Evolutionary conservation across 2,329 filamentous ascomycete genomes (phyloP), one percentile per base, ranked within the genome.

Genomic region (Bimuria novae-zelandiae): DNA sequence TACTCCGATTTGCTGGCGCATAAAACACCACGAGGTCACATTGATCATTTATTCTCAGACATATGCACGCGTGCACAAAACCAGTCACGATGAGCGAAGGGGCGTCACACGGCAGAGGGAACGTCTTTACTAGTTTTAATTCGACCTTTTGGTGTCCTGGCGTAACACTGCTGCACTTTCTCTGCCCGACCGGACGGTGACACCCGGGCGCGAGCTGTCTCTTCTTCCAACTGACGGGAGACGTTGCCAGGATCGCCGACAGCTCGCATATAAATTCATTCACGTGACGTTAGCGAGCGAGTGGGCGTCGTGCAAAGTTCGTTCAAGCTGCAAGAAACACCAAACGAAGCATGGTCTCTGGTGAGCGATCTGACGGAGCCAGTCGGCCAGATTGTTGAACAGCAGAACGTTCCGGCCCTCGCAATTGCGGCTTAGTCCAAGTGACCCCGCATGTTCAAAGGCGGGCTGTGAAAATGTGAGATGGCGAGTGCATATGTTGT

Each of bases 211-310:
- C 62, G 58, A 60, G 52, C 57, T 60, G 54, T 51, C 56, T 41
- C 39, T 46, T 51, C 58, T 60, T 67, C 68, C 65, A 67, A 70
- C 64, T 69, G 69, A 67, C 61, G 57, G 62, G 56, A 55, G 36
- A 54, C 52, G 49, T 58, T 54, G 48, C 58, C 59, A 52, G 59
- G 56, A 60, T 59, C 51, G 51, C 61, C 41, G 45, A 33, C 55
- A 61, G 54, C 64, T 49, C 61, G 69, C 69, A 71, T 68, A 55
- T 56, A 62, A 49, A 44, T 36, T 46, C 52, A 51, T 51, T 72
- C 69, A 70, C 64, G 65, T 71, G 64, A 65, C 56, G 48, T 46
- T 56, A 45, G 43, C 52, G 25, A 43, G 27, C 49, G 49, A 46
- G 52, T 52, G 48, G 48, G 51, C 54, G 49, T 56, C 48, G 48